These are phyloP conservation scores for Tolypocladium pustulatum DNA, from an alignment of 2,329 filamentous ascomycete genomes.

Conservation along the genomic window DNA sequence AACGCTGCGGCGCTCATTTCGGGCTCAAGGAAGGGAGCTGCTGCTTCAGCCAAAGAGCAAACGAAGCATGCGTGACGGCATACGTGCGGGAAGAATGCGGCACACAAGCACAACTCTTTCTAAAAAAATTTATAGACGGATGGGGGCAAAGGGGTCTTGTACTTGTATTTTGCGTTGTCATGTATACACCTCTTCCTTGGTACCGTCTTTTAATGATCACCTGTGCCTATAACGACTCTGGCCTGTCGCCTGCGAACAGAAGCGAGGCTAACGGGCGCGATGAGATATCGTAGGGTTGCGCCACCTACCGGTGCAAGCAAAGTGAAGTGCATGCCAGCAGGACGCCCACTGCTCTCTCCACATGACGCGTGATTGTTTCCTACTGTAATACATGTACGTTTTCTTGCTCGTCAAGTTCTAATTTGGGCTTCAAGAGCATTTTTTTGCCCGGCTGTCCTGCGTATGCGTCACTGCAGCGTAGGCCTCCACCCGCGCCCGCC, in stretches of 20 bases:
- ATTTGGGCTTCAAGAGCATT: background rate
- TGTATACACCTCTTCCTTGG: conserved; percentile 22
- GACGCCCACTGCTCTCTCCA: background rate
- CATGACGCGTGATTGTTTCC: background rate
- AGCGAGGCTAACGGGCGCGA: background rate
- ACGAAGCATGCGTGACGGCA: conserved; percentile 6
- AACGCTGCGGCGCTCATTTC: conserved; percentile 2
- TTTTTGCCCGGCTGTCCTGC: background rate
- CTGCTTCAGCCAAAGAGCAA: conserved; percentile 1
- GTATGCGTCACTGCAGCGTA: background rate
- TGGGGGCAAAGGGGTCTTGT: conserved; percentile 23
- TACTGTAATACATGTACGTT: too few species aligned
- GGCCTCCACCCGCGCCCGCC: background rate
- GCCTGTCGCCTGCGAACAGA: background rate
- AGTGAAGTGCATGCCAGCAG: background rate
- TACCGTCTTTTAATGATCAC: conserved; percentile 8
- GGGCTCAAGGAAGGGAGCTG: background rate
- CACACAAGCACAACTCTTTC: conserved; percentile 7
- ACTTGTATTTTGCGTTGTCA: conserved; percentile 30
- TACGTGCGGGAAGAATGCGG: conserved; percentile 9
- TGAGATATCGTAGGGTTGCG: background rate
- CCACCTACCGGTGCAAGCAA: background rate
- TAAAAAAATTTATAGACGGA: conserved; percentile 23
- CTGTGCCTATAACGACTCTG: background rate
- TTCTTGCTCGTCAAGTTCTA: too few species aligned